Evolutionary conservation across 2,329 filamentous ascomycete species (phyloP).

Genomic region (Colletotrichum abscissum): DNA sequence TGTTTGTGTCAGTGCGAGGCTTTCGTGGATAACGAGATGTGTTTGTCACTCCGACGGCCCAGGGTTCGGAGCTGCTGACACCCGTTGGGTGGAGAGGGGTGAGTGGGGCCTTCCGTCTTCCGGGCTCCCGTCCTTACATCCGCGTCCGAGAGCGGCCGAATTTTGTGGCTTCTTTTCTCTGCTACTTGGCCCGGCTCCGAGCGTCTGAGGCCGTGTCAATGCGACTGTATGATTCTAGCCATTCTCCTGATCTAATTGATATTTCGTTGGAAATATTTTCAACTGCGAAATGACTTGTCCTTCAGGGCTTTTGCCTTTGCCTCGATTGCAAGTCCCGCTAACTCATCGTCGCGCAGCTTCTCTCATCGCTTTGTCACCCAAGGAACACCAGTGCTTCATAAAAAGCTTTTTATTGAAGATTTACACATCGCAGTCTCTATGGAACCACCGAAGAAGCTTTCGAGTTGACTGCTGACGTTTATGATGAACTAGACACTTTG

Average conservation of each 20-base stretch:
- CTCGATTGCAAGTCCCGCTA: neutral
- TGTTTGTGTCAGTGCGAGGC: neutral
- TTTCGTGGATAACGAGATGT: neutral
- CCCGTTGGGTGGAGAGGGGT: neutral
- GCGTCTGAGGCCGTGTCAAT: neutral
- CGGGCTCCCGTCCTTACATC: slow-evolving; percentile 17
- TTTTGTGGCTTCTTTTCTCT: neutral
- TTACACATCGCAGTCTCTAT: neutral
- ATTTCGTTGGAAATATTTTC: neutral
- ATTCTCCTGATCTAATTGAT: neutral
- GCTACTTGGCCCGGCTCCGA: neutral
- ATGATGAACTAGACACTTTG: neutral
- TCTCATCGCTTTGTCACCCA: neutral
- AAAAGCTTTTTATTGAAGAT: neutral
- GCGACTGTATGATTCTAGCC: neutral
- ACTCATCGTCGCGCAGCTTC: neutral
- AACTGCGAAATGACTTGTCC: neutral
- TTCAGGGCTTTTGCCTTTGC: neutral
- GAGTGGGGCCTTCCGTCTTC: slow-evolving; percentile 25
- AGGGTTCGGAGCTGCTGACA: slow-evolving; percentile 7
- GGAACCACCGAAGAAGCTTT: neutral
- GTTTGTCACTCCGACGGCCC: neutral
- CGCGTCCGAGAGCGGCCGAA: slow-evolving; percentile 6
- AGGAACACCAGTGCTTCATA: neutral
- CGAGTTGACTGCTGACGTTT: neutral